These are phyloP conservation scores for Lithocarpus polystachyus DNA, from an alignment of 306 rosid genomes.

Conservation along the genomic window DNA sequence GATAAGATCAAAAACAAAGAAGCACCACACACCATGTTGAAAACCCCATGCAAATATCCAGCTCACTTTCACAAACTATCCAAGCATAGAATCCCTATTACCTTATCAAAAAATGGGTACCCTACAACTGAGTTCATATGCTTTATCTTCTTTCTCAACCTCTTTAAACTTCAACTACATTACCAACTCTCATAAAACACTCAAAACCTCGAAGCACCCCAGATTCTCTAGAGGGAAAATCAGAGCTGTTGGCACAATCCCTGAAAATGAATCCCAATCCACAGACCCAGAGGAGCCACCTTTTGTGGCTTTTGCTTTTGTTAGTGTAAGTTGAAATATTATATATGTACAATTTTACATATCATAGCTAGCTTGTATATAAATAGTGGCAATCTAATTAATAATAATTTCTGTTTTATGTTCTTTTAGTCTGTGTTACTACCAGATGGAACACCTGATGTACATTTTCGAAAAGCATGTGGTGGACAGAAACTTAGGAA, in stretches of 20 bases:
- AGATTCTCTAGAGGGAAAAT: constrained; percentile 35
- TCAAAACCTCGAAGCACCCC: constrained; percentile 25
- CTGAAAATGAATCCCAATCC: constrained; percentile 49
- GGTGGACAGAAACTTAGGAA: constrained; percentile 87
- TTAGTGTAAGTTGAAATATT: constrained; percentile 48
- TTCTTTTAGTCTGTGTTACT: constrained; percentile 69
- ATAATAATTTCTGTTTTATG: not conserved
- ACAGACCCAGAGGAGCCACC: constrained; percentile 47
- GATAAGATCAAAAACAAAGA: constrained; percentile 51
- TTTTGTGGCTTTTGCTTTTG: constrained; percentile 63
- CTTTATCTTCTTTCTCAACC: constrained; percentile 32
- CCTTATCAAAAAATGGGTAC: constrained; percentile 36
- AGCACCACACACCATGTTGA: constrained; percentile 23
- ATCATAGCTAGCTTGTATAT: not conserved
- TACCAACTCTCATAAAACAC: constrained; percentile 32
- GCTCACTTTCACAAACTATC: not conserved
- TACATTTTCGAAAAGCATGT: constrained; percentile 60
- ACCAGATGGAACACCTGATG: constrained; percentile 90
- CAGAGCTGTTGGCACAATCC: constrained; percentile 59
- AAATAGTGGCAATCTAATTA: not conserved
- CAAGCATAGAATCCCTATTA: not conserved
- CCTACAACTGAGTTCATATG: constrained; percentile 38
- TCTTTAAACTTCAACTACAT: constrained; percentile 35
- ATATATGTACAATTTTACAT: not conserved
- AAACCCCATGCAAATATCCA: constrained; percentile 18